phyloP scores from a whole-genome alignment of 1,139 yeast genomes.

The Geotrichum fermentans region DNA sequence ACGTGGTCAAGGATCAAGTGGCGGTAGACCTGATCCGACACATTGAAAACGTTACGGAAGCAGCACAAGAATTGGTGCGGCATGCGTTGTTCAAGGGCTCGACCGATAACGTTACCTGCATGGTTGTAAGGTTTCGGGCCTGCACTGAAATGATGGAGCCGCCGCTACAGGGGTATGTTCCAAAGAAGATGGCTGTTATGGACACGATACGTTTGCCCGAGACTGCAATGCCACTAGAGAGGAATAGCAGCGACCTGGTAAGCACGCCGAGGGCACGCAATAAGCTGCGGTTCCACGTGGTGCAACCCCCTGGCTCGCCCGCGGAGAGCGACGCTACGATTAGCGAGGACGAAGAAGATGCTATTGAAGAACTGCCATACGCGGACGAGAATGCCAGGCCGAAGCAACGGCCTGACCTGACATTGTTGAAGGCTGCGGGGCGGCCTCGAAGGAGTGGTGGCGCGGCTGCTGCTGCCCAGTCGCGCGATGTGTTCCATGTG shows the following conservation, averaged over 20 bases:
- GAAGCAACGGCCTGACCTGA: slow-evolving; percentile 1
- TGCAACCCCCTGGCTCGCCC: neutral
- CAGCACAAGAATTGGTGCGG: slow-evolving; percentile 62
- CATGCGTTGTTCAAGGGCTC: slow-evolving; percentile 68
- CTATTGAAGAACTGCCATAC: neutral
- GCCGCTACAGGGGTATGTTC: no score
- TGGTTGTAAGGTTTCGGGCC: slow-evolving; percentile 50
- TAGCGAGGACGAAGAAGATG: neutral
- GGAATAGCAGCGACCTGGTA: neutral
- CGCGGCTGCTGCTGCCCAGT: neutral
- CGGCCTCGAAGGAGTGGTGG: neutral
- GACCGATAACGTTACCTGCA: slow-evolving; percentile 79
- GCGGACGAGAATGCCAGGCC: neutral
- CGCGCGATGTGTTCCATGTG: neutral
- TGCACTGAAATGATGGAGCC: no score
- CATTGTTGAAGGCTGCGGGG: neutral
- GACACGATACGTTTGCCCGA: neutral
- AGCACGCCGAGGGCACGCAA: neutral
- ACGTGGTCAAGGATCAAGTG: slow-evolving; percentile 68
- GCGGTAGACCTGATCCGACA: slow-evolving; percentile 65
- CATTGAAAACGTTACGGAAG: slow-evolving; percentile 50
- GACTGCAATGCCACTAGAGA: neutral
- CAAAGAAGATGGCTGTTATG: neutral
- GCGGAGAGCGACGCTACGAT: neutral
- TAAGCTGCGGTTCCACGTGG: neutral